These are phyloP conservation scores for Aegilops tauschii DNA, from an alignment of 176 grass and related monocot genomes.

Conservation along the genomic window DNA sequence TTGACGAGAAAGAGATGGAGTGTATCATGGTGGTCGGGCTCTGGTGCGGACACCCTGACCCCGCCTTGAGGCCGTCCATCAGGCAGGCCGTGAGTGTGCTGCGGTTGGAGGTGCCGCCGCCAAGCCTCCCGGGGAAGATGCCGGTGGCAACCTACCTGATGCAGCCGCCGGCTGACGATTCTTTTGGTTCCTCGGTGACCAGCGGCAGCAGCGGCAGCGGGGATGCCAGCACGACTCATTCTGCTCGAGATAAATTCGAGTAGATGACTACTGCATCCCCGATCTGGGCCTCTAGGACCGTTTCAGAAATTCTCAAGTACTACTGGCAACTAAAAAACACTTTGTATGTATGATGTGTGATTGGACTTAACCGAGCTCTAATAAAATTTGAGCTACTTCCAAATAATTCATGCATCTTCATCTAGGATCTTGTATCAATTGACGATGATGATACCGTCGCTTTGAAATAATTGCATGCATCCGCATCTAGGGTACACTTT, in stretches of 20 bases:
- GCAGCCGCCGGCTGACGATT: not conserved
- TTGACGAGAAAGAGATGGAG: not conserved
- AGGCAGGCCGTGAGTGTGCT: not conserved
- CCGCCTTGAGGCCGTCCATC: not conserved
- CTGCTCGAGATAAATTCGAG: not conserved
- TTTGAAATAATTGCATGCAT: too few species aligned
- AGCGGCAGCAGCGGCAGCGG: not conserved
- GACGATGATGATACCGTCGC: too few species aligned
- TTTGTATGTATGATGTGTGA: not conserved
- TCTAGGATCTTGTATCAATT: too few species aligned
- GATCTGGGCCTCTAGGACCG: not conserved
- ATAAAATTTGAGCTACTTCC: too few species aligned
- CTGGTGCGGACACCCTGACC: not conserved
- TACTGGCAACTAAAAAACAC: not conserved
- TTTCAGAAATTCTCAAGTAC: not conserved
- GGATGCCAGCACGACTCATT: not conserved
- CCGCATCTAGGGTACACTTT: too few species aligned
- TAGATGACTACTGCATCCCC: not conserved
- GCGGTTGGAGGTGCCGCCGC: not conserved
- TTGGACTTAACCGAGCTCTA: not conserved
- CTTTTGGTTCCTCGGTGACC: not conserved
- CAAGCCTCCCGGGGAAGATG: not conserved
- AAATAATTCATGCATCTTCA: too few species aligned
- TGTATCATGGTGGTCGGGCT: not conserved
- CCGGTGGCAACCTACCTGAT: not conserved